phyloP scores from a whole-genome alignment of 2,329 filamentous ascomycete species.

The Emergomyces africanus region DNA sequence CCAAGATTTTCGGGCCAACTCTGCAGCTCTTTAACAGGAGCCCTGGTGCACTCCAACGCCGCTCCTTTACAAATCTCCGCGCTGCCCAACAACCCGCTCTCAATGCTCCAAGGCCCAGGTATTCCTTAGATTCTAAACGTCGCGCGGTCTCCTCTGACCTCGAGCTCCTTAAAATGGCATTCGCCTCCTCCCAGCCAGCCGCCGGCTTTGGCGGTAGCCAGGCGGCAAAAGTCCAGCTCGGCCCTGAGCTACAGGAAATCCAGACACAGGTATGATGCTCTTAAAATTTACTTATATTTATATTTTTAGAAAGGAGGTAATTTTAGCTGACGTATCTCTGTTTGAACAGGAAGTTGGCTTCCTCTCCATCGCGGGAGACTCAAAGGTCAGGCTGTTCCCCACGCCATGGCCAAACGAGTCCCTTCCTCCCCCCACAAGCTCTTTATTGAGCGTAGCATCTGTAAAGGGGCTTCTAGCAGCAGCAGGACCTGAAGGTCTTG shows the following conservation, averaged over 20 bases:
- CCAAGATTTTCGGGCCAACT: conserved; percentile 35
- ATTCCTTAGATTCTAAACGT: conserved; percentile 22
- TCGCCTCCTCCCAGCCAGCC: conserved; percentile 46
- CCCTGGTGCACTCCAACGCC: conserved; percentile 29
- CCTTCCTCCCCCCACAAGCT: conserved; percentile 63
- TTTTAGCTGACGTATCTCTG: background rate
- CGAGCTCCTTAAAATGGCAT: conserved; percentile 43
- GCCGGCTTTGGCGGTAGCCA: conserved; percentile 31
- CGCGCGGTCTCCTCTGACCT: conserved; percentile 28
- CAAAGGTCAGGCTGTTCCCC: conserved; percentile 67
- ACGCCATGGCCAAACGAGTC: conserved; percentile 58
- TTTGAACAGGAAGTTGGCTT: conserved; percentile 58
- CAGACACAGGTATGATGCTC: conserved; percentile 57
- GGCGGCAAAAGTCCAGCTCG: conserved; percentile 36
- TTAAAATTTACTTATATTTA: background rate
- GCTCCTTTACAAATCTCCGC: conserved; percentile 26
- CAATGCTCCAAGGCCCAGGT: conserved; percentile 25
- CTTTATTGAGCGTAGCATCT: conserved; percentile 72
- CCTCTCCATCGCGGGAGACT: conserved; percentile 62
- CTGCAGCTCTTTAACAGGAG: conserved; percentile 30
- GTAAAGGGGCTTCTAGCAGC: conserved; percentile 72
- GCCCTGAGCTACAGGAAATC: conserved; percentile 61
- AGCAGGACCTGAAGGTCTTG: conserved; percentile 66
- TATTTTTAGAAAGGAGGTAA: background rate
- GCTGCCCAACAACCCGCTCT: conserved; percentile 22